phyloP scores from a whole-genome alignment of 2,329 filamentous ascomycete genomes.

The Paecilomyces sp. region DNA sequence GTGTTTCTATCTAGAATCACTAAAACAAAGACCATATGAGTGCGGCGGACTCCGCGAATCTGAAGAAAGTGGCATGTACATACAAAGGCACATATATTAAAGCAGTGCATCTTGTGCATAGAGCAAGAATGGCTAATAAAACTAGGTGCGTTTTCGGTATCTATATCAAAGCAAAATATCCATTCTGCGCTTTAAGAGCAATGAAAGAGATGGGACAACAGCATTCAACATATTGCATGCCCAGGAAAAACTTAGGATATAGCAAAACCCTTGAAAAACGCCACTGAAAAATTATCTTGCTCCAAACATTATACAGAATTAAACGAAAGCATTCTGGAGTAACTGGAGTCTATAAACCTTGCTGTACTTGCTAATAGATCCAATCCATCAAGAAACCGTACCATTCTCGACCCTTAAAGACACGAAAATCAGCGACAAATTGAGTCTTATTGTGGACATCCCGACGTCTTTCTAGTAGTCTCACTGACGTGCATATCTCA shows the following conservation, averaged over 20 bases:
- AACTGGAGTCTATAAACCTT: neutral
- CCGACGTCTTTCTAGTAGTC: neutral
- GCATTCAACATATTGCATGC: no score
- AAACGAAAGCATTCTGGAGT: neutral
- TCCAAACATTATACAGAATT: neutral
- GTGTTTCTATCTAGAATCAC: neutral
- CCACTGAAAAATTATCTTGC: neutral
- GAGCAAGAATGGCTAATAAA: neutral
- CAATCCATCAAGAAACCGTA: neutral
- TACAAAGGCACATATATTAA: neutral
- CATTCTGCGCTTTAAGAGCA: neutral
- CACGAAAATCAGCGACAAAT: neutral
- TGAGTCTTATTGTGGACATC: neutral
- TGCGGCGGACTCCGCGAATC: neutral
- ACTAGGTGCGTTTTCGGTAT: neutral
- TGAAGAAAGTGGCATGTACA: neutral
- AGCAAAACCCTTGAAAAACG: neutral
- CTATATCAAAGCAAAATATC: neutral
- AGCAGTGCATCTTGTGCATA: neutral
- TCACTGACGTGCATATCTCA: neutral
- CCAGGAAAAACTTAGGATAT: neutral
- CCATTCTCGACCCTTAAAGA: neutral
- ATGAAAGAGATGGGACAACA: neutral
- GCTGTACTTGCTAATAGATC: neutral
- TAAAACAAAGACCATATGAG: neutral